These are phyloP conservation scores for Xanthoconium separans DNA, from an alignment of 1,284 basidiomycete genomes.

Conservation along the genomic window DNA sequence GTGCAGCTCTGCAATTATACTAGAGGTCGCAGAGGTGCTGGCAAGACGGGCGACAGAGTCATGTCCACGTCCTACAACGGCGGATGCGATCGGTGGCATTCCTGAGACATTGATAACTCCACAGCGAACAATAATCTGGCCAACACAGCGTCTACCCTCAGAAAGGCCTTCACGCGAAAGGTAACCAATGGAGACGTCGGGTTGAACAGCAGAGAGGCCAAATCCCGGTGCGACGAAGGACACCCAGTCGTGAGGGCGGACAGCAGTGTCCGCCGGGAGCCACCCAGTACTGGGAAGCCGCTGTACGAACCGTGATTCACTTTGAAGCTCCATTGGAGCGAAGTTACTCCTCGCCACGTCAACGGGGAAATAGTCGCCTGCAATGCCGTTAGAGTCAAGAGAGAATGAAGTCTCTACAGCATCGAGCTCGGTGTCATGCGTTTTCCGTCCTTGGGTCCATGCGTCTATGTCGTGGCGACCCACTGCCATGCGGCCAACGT, in stretches of 20 bases:
- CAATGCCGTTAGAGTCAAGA: slow-evolving; percentile 7
- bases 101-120: slow-evolving; percentile 17
- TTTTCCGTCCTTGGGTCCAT: slow-evolving; percentile 17
- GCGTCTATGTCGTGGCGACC: slow-evolving; percentile 29
- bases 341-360: slow-evolving; percentile 3
- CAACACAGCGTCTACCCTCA: slow-evolving; percentile 20
- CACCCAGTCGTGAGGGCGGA: slow-evolving; percentile 1
- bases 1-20: not conserved
- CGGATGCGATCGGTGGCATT: not conserved
- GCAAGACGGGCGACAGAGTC: not conserved
- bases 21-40: not conserved
- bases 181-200: not conserved
- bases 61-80: not conserved
- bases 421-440: slow-evolving; percentile 11
- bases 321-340: slow-evolving; percentile 10
- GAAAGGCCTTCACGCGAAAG: slow-evolving; percentile 9
- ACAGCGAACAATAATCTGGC: slow-evolving; percentile 27
- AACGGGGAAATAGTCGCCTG: slow-evolving; percentile 1
- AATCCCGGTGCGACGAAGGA: slow-evolving; percentile 3
- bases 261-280: not conserved
- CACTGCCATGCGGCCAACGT: slow-evolving; percentile 22
- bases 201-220: not conserved
- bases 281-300: not conserved
- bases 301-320: not conserved
- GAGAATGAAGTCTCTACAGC: slow-evolving; percentile 11